Percentiles rank a stretch among this genome's conserved stretches.
These are phyloP conservation scores for Globisporangium megalacanthum DNA, from an alignment of 352 stramenopile genomes.

Conservation along the genomic window DNA sequence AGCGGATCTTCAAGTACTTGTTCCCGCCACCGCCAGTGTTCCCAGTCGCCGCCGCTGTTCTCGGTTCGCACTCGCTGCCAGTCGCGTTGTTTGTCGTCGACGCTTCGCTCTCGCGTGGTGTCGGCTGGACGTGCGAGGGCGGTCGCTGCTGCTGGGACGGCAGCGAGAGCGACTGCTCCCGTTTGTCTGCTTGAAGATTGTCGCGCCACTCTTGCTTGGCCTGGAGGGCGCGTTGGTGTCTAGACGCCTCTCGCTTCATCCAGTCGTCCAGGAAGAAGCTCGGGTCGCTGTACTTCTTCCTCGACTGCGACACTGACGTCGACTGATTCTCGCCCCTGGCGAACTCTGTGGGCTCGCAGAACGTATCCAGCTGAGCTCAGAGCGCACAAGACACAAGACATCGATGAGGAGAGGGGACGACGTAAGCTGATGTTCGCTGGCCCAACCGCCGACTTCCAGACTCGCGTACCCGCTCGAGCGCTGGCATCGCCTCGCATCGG, in stretches of 20 bases:
- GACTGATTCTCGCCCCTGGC: neutral
- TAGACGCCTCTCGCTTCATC: slow-evolving; percentile 34
- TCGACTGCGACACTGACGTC: slow-evolving; percentile 12
- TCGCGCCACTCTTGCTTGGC: slow-evolving; percentile 25
- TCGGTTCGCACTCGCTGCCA: neutral
- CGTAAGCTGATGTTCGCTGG: no score
- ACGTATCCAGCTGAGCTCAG: slow-evolving; percentile 27
- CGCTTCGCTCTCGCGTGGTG: slow-evolving; percentile 8
- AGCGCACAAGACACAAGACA: neutral
- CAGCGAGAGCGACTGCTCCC: neutral
- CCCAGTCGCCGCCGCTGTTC: slow-evolving; percentile 15
- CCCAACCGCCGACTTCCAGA: neutral
- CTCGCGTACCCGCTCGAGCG: slow-evolving; percentile 31
- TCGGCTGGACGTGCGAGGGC: slow-evolving; percentile 16
- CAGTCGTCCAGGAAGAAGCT: slow-evolving; percentile 58
- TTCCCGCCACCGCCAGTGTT: slow-evolving; percentile 7
- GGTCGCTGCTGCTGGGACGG: slow-evolving; percentile 10
- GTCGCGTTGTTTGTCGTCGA: slow-evolving; percentile 16
- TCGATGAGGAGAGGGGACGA: neutral
- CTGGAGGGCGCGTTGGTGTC: slow-evolving; percentile 26
- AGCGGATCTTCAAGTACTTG: slow-evolving; percentile 54
- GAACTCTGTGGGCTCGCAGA: slow-evolving; percentile 11
- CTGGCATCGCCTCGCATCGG: slow-evolving; percentile 32
- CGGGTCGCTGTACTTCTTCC: slow-evolving; percentile 57
- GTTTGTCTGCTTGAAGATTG: slow-evolving; percentile 12